phyloP scores from a whole-genome alignment of 352 stramenopile species.

The Phytophthora vignae region DNA sequence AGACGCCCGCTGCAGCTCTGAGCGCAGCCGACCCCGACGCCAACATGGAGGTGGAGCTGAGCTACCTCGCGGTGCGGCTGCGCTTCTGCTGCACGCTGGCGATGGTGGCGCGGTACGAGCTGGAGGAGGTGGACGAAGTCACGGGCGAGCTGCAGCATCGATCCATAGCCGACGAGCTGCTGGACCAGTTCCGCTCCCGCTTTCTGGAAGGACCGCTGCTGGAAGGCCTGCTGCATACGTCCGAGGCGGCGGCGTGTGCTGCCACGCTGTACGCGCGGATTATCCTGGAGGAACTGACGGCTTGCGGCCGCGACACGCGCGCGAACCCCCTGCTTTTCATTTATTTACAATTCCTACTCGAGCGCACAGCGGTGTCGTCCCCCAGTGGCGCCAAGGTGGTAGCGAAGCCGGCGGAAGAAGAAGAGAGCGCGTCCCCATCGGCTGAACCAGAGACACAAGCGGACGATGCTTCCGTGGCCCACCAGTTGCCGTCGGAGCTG shows the following conservation, averaged over 20 bases:
- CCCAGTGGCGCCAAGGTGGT: not conserved
- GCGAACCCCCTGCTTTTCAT: slow-evolving; percentile 81
- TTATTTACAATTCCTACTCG: slow-evolving; percentile 83
- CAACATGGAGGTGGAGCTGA: slow-evolving; percentile 61
- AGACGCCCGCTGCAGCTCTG: slow-evolving; percentile 25
- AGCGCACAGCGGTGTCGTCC: slow-evolving; percentile 29
- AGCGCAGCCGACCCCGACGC: slow-evolving; percentile 31
- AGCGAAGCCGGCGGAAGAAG: slow-evolving; percentile 18
- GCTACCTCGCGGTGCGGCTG: slow-evolving; percentile 66
- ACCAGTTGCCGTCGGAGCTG: slow-evolving; percentile 71
- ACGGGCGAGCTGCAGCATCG: slow-evolving; percentile 43
- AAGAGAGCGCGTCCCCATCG: not conserved
- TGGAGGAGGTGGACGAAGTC: slow-evolving; percentile 59
- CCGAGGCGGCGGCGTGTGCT: slow-evolving; percentile 68
- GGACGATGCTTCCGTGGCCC: slow-evolving; percentile 24
- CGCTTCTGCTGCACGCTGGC: slow-evolving; percentile 87
- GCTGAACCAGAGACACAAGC: slow-evolving; percentile 21
- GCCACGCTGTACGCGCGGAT: slow-evolving; percentile 79
- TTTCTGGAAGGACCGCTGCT: slow-evolving; percentile 78
- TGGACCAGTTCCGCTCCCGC: slow-evolving; percentile 72
- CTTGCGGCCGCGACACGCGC: slow-evolving; percentile 69
- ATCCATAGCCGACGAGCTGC: slow-evolving; percentile 81
- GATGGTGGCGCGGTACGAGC: slow-evolving; percentile 83
- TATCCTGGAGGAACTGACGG: slow-evolving; percentile 83
- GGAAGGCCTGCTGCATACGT: slow-evolving; percentile 75